These are phyloP conservation scores for Arxiozyma telluris DNA, from an alignment of 1,139 yeast species.

Conservation along the genomic window DNA sequence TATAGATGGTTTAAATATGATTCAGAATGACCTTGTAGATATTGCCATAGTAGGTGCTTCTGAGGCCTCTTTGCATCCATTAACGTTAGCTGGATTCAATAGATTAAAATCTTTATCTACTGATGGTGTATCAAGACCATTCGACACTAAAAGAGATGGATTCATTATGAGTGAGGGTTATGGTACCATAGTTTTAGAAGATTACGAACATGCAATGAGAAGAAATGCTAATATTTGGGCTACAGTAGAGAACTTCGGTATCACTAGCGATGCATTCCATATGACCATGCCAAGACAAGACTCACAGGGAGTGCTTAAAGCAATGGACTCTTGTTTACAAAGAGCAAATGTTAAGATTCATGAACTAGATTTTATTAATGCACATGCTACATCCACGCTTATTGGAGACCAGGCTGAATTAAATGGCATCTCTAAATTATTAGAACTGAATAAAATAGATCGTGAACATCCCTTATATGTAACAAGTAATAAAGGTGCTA, in stretches of 20 bases:
- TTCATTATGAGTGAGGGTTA: constrained; percentile 93
- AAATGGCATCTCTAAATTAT: constrained; percentile 53
- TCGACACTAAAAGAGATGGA: constrained; percentile 70
- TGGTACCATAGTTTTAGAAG: constrained; percentile 72
- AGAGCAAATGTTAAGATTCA: constrained; percentile 38
- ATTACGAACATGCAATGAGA: constrained; percentile 59
- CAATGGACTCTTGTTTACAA: constrained; percentile 70
- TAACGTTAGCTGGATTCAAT: constrained; percentile 85
- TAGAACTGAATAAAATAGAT: constrained; percentile 9
- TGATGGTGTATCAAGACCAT: constrained; percentile 68
- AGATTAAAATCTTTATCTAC: constrained; percentile 77
- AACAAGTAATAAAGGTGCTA: constrained; percentile 83
- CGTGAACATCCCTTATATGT: constrained; percentile 37
- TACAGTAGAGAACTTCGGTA: constrained; percentile 78
- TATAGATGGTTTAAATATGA: constrained; percentile 85
- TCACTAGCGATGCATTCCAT: constrained; percentile 87
- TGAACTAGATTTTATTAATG: constrained; percentile 71
- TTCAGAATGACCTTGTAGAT: constrained; percentile 70
- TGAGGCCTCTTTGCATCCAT: constrained; percentile 80
- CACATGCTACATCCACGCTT: constrained; percentile 92
- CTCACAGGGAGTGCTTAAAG: constrained; percentile 77
- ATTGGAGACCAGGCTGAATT: constrained; percentile 89
- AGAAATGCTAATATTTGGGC: constrained; percentile 68
- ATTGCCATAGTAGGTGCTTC: constrained; percentile 91
- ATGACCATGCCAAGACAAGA: constrained; percentile 81